These are phyloP conservation scores for Calonectria pseudoreteaudii DNA, from an alignment of 2,329 filamentous ascomycete species.

Conservation along the genomic window DNA sequence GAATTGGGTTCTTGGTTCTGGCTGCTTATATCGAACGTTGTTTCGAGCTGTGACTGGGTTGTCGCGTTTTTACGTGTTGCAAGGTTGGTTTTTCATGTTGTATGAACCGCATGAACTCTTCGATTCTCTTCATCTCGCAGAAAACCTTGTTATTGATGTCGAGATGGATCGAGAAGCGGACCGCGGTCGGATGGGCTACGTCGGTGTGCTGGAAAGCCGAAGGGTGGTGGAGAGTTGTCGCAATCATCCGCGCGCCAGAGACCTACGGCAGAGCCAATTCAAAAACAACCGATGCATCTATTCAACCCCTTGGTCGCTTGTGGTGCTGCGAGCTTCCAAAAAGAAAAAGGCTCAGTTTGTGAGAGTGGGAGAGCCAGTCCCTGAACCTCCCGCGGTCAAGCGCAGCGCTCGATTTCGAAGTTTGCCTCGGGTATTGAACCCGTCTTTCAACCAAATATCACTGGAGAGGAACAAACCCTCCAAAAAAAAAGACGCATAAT, in stretches of 20 bases:
- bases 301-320: neutral
- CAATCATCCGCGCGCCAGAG: neutral
- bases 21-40: neutral
- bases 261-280: neutral
- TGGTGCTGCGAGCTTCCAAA: neutral
- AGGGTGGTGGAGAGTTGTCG: neutral
- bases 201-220: neutral
- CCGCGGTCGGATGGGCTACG: neutral
- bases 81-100: neutral
- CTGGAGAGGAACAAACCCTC: too few species aligned
- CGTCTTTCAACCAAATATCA: neutral
- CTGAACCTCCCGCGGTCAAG: too few species aligned
- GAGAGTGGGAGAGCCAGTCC: neutral
- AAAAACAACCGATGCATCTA: neutral
- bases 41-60: neutral
- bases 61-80: neutral
- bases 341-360: neutral
- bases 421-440: neutral
- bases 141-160: neutral
- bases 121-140: too few species aligned
- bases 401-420: neutral
- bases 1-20: neutral
- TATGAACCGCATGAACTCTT: too few species aligned
- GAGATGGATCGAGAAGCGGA: neutral
- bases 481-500: neutral